Evolutionary conservation across 768 basidiomycete species (phyloP), one percentile per base, ranked within the genome.

Genomic region (Kwoniella newhampshirensis): DNA sequence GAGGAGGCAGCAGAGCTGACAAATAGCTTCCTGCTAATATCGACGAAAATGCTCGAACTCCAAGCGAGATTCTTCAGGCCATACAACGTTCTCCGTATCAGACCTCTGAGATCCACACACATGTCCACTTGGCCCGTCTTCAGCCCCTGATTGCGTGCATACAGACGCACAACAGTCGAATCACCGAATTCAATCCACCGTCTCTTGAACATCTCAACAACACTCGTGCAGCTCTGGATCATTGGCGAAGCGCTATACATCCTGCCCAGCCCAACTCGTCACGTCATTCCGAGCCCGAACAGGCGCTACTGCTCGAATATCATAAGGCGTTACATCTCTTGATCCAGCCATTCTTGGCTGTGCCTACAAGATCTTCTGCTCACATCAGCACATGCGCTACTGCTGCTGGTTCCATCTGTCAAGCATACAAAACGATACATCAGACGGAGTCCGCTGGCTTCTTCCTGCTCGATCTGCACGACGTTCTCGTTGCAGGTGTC

Each of bases 401-500:
- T 8, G 45, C 44, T 1, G 54, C 54, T 23, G 54, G 54, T 18
- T 15, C 26, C 2, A 37, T 55, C n/a, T 55, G 54, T 23, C 54
- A 47, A 28, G 18, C 45, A 15, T 47, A 45, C 42, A 55, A 55
- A 44, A 20, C 20, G n/a, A 45, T 55, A 26, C 54, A 55, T 30
- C 54, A 55, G 36, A 26, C 30, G 3, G 30, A 25, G 7, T 43
- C 54, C 4, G 44, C 54, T 1, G 54, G 43, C 2, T 55, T 55
- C 45, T 47, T 46, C 30, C 32, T 55, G 45, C 44, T 55, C 27
- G 54, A 55, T n/a, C 43, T 55, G 13, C 54, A 55, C 44, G 54
- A 55, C 32, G 32, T 47, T 11, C 44, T 55, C 11, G 44, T 55
- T 15, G 54, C 54, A 6, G 54, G 54, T 23, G 45, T 55, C 43